These are phyloP conservation scores for Aegilops longissima DNA, from an alignment of 176 grass and related monocot genomes.

Conservation along the genomic window DNA sequence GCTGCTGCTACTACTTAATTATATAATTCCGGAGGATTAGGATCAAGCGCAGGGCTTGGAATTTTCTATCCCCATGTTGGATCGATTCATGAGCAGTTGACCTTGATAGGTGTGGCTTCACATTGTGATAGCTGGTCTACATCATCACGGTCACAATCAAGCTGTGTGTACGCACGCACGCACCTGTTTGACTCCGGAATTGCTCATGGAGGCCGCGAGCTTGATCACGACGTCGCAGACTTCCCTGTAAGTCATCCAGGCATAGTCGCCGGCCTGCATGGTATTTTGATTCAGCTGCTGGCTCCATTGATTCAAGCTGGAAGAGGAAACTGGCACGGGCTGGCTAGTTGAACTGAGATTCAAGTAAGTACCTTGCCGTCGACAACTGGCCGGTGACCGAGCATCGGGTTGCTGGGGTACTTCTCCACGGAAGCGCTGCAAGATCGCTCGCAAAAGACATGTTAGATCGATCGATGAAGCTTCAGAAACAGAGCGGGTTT, in stretches of 20 bases:
- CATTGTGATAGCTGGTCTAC: background rate
- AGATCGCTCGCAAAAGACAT: background rate
- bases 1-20: too few species aligned
- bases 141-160: background rate
- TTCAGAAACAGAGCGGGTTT: background rate
- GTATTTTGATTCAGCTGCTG: background rate
- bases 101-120: too few species aligned
- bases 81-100: too few species aligned
- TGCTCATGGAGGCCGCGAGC: constrained; percentile 60
- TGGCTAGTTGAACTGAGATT: background rate
- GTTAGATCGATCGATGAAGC: background rate
- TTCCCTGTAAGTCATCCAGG: constrained; percentile 72
- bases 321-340: background rate
- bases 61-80: background rate
- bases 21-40: background rate
- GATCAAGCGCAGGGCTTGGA: background rate
- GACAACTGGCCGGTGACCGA: constrained; percentile 54
- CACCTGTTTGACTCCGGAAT: constrained; percentile 70
- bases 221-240: constrained; percentile 56
- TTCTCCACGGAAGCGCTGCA: constrained; percentile 67
- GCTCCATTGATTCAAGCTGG: background rate
- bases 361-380: constrained; percentile 51
- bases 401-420: constrained; percentile 69
- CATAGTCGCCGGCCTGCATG: constrained; percentile 66
- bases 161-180: background rate